Conservation (phyloP, 495 filamentous ascomycete species). For the Talaromyces stipitatus region DNA sequence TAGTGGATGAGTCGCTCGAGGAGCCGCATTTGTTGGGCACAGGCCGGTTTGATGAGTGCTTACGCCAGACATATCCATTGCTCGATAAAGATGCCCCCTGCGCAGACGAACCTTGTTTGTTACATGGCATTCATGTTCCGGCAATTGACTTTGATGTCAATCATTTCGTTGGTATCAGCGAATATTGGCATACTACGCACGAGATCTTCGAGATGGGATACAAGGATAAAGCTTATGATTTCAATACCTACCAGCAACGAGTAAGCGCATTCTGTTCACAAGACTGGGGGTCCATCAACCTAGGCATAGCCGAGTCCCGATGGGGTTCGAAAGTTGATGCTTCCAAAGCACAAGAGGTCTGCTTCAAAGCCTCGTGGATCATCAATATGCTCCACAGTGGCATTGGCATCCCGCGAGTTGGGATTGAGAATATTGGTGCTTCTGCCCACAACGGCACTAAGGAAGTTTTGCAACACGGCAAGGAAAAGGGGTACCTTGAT, state of each 20-base stretch:
- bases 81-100: slow-evolving; percentile 88
- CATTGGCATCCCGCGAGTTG: slow-evolving; percentile 87
- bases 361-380: slow-evolving; percentile 97
- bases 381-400: slow-evolving; percentile 94
- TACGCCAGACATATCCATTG: slow-evolving; percentile 73
- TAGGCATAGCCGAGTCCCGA: slow-evolving; percentile 51
- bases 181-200: slow-evolving; percentile 99
- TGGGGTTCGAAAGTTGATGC: slow-evolving; percentile 74
- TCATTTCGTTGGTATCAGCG: slow-evolving; percentile 95
- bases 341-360: slow-evolving; percentile 72
- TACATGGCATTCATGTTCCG: slow-evolving; percentile 84
- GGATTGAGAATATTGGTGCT: slow-evolving; percentile 54
- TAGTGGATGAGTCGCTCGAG: slow-evolving; percentile 18
- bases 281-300: slow-evolving; percentile 68
- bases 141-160: slow-evolving; percentile 98
- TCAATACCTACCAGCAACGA: slow-evolving; percentile 77
- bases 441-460: slow-evolving; percentile 65
- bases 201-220: slow-evolving; percentile 79
- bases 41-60: slow-evolving; percentile 78
- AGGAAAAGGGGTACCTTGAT: slow-evolving; percentile 73
- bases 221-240: slow-evolving; percentile 83
- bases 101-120: slow-evolving; percentile 72
- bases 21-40: slow-evolving; percentile 63
- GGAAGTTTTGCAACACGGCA: slow-evolving; percentile 57
- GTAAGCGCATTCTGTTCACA: slow-evolving; percentile 81